These are phyloP conservation scores for Tetradesmus lagerheimii DNA, from an alignment of 139 green algal species.

Conservation along the genomic window DNA sequence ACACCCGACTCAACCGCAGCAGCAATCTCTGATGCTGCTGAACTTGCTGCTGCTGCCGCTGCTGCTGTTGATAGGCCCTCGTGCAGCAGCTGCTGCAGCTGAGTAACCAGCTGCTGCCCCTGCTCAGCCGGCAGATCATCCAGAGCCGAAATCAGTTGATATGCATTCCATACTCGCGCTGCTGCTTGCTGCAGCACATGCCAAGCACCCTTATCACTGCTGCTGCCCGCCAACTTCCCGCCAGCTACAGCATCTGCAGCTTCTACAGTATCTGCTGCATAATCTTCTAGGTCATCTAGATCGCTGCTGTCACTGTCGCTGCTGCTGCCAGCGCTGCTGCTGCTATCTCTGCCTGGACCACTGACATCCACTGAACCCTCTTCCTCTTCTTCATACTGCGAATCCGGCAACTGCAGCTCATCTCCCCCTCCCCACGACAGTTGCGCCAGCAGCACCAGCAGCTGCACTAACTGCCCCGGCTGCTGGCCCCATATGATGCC, in stretches of 20 bases:
- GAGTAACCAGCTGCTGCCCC: neutral
- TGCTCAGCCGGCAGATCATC: neutral
- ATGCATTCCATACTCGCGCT: constrained; percentile 1
- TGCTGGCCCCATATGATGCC: constrained; percentile 33
- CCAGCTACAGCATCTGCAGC: neutral
- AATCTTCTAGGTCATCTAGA: neutral
- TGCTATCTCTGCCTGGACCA: neutral
- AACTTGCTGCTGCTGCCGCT: neutral
- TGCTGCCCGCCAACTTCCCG: neutral
- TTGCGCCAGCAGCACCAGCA: constrained; percentile 40
- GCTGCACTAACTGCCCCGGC: neutral
- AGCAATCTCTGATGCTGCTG: neutral
- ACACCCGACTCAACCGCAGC: constrained; percentile 20
- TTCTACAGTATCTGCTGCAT: neutral
- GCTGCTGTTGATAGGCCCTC: constrained; percentile 11
- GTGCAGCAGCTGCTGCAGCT: constrained; percentile 36
- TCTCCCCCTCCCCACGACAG: constrained; percentile 24
- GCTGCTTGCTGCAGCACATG: constrained; percentile 17
- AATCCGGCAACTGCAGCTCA: constrained; percentile 20
- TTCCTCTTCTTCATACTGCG: neutral
- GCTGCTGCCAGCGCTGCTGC: constrained; percentile 15
- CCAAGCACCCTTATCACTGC: neutral
- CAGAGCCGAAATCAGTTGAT: neutral
- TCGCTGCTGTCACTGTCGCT: neutral
- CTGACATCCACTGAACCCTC: neutral